Evolutionary conservation across 352 stramenopile species (phyloP).

Genomic region (Halophytophthora batemanensis): DNA sequence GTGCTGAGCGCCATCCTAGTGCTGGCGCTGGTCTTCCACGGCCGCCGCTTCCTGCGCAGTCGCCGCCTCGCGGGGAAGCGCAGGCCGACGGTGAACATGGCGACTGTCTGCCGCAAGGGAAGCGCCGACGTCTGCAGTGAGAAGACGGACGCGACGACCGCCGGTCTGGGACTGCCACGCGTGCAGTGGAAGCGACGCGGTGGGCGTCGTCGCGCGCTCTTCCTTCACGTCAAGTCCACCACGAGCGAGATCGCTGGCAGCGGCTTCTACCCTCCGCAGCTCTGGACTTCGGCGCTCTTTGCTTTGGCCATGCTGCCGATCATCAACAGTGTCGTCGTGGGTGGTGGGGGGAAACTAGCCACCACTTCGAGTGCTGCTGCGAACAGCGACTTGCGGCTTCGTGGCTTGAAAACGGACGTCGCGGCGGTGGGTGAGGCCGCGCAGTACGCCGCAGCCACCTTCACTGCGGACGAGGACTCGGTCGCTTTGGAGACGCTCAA

Average conservation of each 20-base stretch:
- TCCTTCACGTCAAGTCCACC: constrained; percentile 35
- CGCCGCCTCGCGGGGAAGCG: constrained; percentile 5
- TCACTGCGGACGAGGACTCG: constrained; percentile 29
- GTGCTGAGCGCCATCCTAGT: constrained; percentile 25
- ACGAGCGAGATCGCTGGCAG: constrained; percentile 39
- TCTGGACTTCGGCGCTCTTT: constrained; percentile 40
- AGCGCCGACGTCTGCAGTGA: background rate
- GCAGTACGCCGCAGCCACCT: constrained; percentile 26
- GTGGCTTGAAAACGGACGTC: constrained; percentile 21
- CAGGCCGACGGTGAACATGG: background rate
- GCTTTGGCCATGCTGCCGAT: constrained; percentile 38
- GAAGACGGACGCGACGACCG: background rate
- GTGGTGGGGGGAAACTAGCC: constrained; percentile 18
- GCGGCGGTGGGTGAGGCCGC: constrained; percentile 19
- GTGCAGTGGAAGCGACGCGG: constrained; percentile 28
- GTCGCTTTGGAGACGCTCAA: constrained; percentile 36
- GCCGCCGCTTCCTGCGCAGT: constrained; percentile 20
- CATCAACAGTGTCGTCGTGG: constrained; percentile 40
- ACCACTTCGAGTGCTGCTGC: no score
- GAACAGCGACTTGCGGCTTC: constrained; percentile 2
- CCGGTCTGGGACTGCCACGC: constrained; percentile 12
- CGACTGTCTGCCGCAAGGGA: no score
- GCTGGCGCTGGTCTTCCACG: constrained; percentile 28
- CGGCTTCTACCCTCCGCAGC: constrained; percentile 36
- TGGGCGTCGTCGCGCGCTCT: constrained; percentile 14